Base-by-base conservation (phyloP, 129 eudicot genomes). In the Gnaphalium uliginosum region DNA sequence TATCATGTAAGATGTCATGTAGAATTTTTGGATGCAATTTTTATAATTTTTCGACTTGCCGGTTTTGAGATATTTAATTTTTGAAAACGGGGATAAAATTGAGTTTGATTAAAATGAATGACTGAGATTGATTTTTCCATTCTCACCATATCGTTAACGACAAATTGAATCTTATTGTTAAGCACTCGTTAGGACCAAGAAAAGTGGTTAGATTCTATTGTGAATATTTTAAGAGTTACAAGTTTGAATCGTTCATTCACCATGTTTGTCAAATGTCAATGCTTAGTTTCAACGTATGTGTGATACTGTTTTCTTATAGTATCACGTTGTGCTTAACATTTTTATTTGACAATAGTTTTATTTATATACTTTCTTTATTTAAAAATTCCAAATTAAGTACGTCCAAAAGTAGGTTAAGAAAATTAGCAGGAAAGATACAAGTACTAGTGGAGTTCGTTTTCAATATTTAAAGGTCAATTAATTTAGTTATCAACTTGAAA, bases 321-420 rank as follows among this genome's bases (percentile, higher is more conserved):
- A 2, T 59, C 48, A 0, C 14, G 48, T 6, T 21, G 1, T 9
- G 25, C 9, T 58, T 58, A 58, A 43, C 18, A 9, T 8, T 37
- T 37, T 37, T 37, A 37, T 37, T 1, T 37, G 11, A 37, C 43
- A 37, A 37, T 1, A 37, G 13, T 37, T n/a, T n/a, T 33, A 30
- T 30, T 4, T 54, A 54, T 54, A 54, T 22, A 17, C 4, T 32
- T 4, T 29, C 4, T n/a, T n/a, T 33, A 1, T 69, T 5, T 26
- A 69, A 69, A 50, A 15, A 13, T 24, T 43, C 33, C 37, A 68
- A 43, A 43, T 33, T 17, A 27, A 48, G 48, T 1, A 17, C 25
- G 61, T 17, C 62, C 61, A 69, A 69, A 50, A 50, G 60, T 69
- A 48, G 61, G 61, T 26, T 2, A 26, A 25, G 61, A 69, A 69